These are phyloP conservation scores for Emmonsiellopsis sp. DNA, from an alignment of 2,329 filamentous ascomycete genomes.

Conservation along the genomic window DNA sequence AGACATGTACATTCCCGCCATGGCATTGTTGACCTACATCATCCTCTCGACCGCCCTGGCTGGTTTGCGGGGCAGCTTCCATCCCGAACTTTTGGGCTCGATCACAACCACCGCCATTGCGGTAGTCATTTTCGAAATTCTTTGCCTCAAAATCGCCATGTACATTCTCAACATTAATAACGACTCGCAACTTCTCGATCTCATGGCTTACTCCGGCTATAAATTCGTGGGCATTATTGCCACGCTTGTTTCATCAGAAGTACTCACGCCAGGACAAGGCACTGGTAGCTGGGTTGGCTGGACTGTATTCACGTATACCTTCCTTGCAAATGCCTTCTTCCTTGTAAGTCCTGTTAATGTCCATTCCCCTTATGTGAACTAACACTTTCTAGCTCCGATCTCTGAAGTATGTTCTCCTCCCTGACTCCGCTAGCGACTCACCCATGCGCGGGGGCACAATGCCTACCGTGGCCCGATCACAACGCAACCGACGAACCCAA, in stretches of 20 bases:
- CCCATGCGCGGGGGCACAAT: conserved; percentile 50
- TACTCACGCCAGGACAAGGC: conserved; percentile 66
- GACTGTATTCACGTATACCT: conserved; percentile 83
- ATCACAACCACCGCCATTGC: conserved; percentile 77
- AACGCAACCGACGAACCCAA: conserved; percentile 79
- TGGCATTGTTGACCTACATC: conserved; percentile 97
- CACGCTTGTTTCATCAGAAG: conserved; percentile 70
- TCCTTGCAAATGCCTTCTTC: conserved; percentile 89
- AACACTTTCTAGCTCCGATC: conserved; percentile 62
- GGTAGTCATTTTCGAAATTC: conserved; percentile 77
- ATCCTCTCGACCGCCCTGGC: conserved; percentile 85
- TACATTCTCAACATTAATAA: conserved; percentile 92
- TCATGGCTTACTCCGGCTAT: conserved; percentile 95
- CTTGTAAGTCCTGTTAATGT: conserved; percentile 51
- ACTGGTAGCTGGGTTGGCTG: conserved; percentile 85
- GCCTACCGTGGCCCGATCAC: conserved; percentile 68
- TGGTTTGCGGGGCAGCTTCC: conserved; percentile 80
- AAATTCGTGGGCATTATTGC: conserved; percentile 97
- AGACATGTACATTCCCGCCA: conserved; percentile 98
- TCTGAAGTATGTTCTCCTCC: conserved; percentile 87
- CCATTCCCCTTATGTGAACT: conserved; percentile 1
- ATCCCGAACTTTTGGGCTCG: conserved; percentile 84
- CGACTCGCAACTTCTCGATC: conserved; percentile 82
- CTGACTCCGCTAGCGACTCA: conserved; percentile 62
- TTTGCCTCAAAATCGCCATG: conserved; percentile 83